A percentile compares a stretch with the other conserved stretches of the same genome.
These are phyloP conservation scores for Cladosporium sp. DNA, from an alignment of 2,329 filamentous ascomycete genomes.

Conservation along the genomic window DNA sequence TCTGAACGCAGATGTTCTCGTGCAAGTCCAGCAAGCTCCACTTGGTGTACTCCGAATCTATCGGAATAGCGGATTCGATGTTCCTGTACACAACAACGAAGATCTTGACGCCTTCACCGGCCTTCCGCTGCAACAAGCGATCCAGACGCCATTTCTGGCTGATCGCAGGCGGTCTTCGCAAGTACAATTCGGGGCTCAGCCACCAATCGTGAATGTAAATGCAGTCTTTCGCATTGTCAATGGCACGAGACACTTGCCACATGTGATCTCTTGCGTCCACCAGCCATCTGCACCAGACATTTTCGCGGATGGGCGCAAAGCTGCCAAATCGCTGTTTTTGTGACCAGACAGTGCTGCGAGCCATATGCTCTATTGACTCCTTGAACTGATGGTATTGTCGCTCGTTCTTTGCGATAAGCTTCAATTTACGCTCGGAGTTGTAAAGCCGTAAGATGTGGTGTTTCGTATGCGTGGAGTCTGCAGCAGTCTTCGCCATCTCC, in stretches of 20 bases:
- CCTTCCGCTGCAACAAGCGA: conserved; percentile 86
- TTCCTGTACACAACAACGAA: conserved; percentile 98
- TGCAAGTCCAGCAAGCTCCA: conserved; percentile 93
- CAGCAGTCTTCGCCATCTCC: conserved; percentile 60
- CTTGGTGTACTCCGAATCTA: conserved; percentile 98
- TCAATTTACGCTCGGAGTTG: conserved; percentile 89
- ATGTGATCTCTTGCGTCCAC: conserved; percentile 97
- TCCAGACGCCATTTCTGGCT: conserved; percentile 98
- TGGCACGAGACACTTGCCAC: conserved; percentile 97
- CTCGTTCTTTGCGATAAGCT: conserved; percentile 86
- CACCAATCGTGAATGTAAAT: conserved; percentile 99
- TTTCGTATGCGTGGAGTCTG: conserved; percentile 55
- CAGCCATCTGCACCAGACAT: conserved; percentile 91
- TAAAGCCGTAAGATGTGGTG: conserved; percentile 85
- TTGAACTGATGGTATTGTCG: conserved; percentile 87
- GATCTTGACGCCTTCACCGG: conserved; percentile 90
- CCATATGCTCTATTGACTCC: conserved; percentile 85
- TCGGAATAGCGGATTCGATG: conserved; percentile 93
- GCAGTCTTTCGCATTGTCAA: conserved; percentile 95
- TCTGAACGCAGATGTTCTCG: conserved; percentile 91
- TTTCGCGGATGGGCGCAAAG: conserved; percentile 83
- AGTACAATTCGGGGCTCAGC: conserved; percentile 93
- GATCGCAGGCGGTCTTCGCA: conserved; percentile 88
- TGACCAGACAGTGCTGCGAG: conserved; percentile 76
- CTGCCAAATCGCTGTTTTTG: conserved; percentile 83